phyloP scores from a whole-genome alignment of 345 rosid genomes.

The Arabis alpina region DNA sequence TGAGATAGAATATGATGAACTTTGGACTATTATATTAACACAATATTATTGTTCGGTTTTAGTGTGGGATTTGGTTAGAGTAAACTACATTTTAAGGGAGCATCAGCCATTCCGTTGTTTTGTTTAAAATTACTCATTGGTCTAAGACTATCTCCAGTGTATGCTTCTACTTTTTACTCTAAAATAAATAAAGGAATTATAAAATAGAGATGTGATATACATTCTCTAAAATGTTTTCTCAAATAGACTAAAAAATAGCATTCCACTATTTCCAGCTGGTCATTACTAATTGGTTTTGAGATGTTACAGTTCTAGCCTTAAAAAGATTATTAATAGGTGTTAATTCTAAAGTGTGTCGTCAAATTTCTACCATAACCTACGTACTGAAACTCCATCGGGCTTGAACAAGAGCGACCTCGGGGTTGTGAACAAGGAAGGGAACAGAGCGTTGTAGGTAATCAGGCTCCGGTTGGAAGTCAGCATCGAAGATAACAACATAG shows the following conservation, averaged over 20 bases:
- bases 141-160: too few species aligned
- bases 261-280: too few species aligned
- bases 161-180: too few species aligned
- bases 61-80: neutral
- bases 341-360: neutral
- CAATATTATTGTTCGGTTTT: neutral
- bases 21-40: neutral
- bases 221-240: too few species aligned
- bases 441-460: conserved; percentile 51
- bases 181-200: too few species aligned
- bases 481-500: conserved; percentile 53
- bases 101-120: neutral
- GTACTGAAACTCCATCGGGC: conserved; percentile 66
- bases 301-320: neutral
- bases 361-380: conserved; percentile 20
- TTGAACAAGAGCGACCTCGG: conserved; percentile 56
- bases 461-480: conserved; percentile 63
- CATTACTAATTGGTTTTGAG: neutral
- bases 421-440: conserved; percentile 52
- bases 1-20: neutral
- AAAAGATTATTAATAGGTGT: neutral
- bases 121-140: too few species aligned
- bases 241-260: too few species aligned
- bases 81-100: neutral
- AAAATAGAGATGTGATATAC: too few species aligned